A percentile compares a stretch with the other conserved stretches of the same genome.
phyloP scores from a whole-genome alignment of 1,139 yeast species.

The Yamadazyma trypodendri region DNA sequence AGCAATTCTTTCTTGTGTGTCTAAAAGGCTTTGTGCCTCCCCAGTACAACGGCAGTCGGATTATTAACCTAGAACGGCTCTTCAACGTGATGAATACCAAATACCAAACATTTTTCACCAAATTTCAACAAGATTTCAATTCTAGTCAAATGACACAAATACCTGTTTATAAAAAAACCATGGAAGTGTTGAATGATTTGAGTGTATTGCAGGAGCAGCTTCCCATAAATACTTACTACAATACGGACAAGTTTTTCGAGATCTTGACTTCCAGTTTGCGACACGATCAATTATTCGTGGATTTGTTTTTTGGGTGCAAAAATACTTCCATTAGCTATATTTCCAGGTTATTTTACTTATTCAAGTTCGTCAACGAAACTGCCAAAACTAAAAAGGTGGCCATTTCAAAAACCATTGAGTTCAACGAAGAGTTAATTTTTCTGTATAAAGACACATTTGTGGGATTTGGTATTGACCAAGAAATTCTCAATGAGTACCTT shows the following conservation, averaged over 20 bases:
- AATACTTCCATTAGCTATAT: constrained; percentile 27
- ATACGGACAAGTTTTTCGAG: constrained; percentile 9
- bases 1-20: constrained; percentile 25
- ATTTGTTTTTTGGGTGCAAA: constrained; percentile 30
- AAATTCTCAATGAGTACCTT: constrained; percentile 26
- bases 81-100: constrained; percentile 8
- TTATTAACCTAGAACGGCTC: constrained; percentile 12
- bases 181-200: constrained; percentile 12
- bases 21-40: constrained; percentile 15
- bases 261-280: constrained; percentile 12
- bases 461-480: constrained; percentile 24
- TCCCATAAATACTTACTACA: neutral
- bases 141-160: constrained; percentile 5
- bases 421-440: constrained; percentile 24
- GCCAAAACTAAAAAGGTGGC: constrained; percentile 11
- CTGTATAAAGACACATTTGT: constrained; percentile 17
- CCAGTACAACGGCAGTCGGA: neutral
- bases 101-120: constrained; percentile 10
- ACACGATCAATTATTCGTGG: constrained; percentile 20
- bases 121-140: constrained; percentile 13
- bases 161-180: constrained; percentile 12
- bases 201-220: constrained; percentile 7
- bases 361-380: constrained; percentile 20
- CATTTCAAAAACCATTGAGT: constrained; percentile 19
- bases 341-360: constrained; percentile 28